Conservation (phyloP, 2,329 filamentous ascomycete species). For the Xylariaceae sp. region DNA sequence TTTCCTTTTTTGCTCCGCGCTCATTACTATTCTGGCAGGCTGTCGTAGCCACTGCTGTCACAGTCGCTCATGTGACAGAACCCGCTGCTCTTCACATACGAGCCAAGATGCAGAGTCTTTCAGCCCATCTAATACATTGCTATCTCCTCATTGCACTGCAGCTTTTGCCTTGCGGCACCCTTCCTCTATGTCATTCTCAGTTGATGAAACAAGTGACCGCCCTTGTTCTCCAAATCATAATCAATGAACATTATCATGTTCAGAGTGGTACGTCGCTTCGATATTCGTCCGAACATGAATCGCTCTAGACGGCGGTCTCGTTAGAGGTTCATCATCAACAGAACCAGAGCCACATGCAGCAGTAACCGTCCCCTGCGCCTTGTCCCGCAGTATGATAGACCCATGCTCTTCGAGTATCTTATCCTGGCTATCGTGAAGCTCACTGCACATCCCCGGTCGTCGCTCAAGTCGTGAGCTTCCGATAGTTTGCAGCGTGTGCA, state of each 20-base stretch:
- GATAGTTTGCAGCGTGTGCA: constrained; percentile 1
- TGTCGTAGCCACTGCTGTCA: no score
- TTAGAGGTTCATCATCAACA: not conserved
- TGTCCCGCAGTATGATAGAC: constrained; percentile 5
- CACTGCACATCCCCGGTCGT: constrained; percentile 1
- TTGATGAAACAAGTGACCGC: no score
- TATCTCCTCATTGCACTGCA: no score
- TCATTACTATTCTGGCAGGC: no score
- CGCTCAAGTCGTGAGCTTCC: constrained; percentile 6
- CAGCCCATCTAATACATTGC: no score
- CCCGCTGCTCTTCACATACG: no score
- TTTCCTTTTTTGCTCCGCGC: no score
- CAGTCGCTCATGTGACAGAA: no score
- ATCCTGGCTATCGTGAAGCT: constrained; percentile 11
- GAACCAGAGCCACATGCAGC: constrained; percentile 7
- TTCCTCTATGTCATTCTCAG: not conserved
- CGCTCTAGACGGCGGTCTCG: not conserved
- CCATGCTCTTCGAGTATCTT: constrained; percentile 3
- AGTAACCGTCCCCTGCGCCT: constrained; percentile 5
- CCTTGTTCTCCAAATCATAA: not conserved
- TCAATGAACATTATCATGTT: not conserved
- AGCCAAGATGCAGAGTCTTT: no score
- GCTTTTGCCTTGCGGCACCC: not conserved
- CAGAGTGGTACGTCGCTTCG: constrained; percentile 11
- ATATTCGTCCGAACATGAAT: constrained; percentile 15